phyloP scores from a whole-genome alignment of 768 basidiomycete genomes.

The Wakefieldia striispora region DNA sequence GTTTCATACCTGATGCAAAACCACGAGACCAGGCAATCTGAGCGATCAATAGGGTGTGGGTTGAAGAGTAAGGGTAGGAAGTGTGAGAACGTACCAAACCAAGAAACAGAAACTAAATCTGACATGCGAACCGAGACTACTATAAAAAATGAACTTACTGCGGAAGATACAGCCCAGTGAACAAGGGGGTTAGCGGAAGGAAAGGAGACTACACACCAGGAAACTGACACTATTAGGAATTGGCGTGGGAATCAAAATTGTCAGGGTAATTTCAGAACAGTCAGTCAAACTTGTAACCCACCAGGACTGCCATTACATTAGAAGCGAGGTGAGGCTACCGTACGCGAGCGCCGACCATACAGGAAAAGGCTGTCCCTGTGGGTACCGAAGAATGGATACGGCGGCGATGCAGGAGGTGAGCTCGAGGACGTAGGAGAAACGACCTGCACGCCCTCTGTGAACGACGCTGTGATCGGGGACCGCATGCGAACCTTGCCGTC shows the following conservation, averaged over 20 bases:
- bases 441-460: background rate
- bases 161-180: background rate
- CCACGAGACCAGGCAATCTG: no score
- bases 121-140: background rate
- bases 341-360: background rate
- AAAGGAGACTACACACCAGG: background rate
- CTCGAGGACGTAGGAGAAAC: background rate
- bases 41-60: no score
- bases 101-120: background rate
- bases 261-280: background rate
- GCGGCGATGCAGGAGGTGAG: constrained; percentile 3
- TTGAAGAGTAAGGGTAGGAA: no score
- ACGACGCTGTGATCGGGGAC: no score
- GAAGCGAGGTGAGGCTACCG: background rate
- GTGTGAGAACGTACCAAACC: constrained; percentile 1
- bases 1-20: background rate
- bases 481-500: background rate
- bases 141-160: background rate
- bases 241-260: background rate
- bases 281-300: background rate
- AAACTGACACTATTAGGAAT: constrained; percentile 11
- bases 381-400: background rate
- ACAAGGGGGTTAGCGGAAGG: background rate
- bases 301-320: constrained; percentile 6
- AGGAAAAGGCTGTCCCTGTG: constrained; percentile 6